These are phyloP conservation scores for Wickerhamiella brachini DNA, from an alignment of 805 yeast genomes.

Conservation along the genomic window DNA sequence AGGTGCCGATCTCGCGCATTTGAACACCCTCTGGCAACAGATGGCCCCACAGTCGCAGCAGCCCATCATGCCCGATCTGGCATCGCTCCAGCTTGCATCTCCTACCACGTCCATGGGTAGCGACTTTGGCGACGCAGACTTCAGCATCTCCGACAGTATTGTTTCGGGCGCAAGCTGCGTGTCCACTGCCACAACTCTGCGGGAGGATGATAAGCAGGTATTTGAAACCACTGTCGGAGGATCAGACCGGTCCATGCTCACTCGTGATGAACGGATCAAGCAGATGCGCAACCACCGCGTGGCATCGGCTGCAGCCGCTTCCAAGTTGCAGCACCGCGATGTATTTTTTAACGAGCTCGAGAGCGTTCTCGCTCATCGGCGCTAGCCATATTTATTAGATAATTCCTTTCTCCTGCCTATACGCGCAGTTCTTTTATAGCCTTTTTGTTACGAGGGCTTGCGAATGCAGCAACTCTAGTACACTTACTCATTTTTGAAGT, in stretches of 20 bases:
- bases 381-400: not conserved
- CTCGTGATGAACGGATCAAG: constrained; percentile 14
- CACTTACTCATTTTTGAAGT: no score
- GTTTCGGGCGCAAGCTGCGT: not conserved
- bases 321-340: constrained; percentile 3
- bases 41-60: not conserved
- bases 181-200: constrained; percentile 1
- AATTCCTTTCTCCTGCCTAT: no score
- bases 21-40: constrained; percentile 7
- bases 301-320: not conserved
- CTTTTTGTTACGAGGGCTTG: no score
- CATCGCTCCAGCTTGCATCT: not conserved
- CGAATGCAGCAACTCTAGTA: no score
- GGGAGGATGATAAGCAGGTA: not conserved
- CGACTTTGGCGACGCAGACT: not conserved
- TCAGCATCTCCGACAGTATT: not conserved
- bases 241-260: not conserved
- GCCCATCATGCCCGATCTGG: not conserved
- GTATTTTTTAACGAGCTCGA: constrained; percentile 6
- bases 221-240: constrained; percentile 9
- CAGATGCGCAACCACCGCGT: constrained; percentile 2
- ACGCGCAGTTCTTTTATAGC: no score
- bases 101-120: not conserved
- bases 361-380: constrained; percentile 7
- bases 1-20: constrained; percentile 7